Base-by-base conservation (phyloP, 805 yeast species). In the Maudiozyma serrabonitensis region DNA sequence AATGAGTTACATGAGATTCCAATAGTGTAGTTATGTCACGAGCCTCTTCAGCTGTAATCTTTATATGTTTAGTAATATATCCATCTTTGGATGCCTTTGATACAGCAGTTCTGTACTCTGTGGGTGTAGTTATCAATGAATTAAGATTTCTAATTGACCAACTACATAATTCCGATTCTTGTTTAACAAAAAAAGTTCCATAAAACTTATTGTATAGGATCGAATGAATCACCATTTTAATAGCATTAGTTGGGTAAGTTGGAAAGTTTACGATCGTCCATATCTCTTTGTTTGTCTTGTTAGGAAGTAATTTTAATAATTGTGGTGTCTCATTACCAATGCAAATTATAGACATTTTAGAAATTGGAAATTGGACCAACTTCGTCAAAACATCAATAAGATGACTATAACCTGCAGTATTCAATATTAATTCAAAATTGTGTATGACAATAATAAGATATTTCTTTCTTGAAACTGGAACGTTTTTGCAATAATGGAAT, bases 381-480 rank as follows among this genome's bases (percentile, higher is more conserved):
- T 19, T 39, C 26, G 11, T 23, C 6, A 21, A 39, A 8, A 39
- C 8, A 6, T 15, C 42, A 13, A 39, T 39, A 39, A 39, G 8
- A 6, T 39, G 23, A 13, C 9, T 13, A 15, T 23, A 5, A 19
- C 13, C 9, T 19, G 23, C n/a, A 23, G 23, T 9, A 8, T 23
- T 16, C 93, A 74, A 61, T n/a, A 41, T 23, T 7, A 88, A 95
- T 66, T 93, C 99, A 49, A 93, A 71, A 63, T 93, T 98, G 67
- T 93, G 98, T 65, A 93, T 70, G 41, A 93, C 68, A 12, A 93
- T 83, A 47, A 85, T 67, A 1, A 89, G 84, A 43, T 70, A 70
- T 40, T 71, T 60, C n/a, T 60, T 66, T 15, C 64, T 63, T 13
- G 57, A 60, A 23, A 54, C 43, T 32, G 68, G 57, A 49, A 64